A percentile compares a stretch with the other conserved stretches of the same genome.
These are phyloP conservation scores for Proteromonas lacertae DNA, from an alignment of 352 stramenopile species.

Conservation along the genomic window DNA sequence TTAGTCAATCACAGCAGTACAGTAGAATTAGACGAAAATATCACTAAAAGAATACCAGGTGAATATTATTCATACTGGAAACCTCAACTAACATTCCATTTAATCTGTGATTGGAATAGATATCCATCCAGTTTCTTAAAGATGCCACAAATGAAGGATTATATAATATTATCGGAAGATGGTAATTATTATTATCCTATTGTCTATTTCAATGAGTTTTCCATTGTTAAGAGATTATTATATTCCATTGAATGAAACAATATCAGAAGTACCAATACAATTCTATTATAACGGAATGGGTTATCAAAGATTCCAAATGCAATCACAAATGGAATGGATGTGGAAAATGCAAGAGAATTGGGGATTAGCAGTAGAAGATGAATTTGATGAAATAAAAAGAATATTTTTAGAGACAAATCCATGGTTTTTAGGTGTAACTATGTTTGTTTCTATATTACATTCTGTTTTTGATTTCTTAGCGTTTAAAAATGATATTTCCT, in stretches of 20 bases:
- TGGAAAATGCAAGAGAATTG: not conserved
- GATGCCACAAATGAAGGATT: not conserved
- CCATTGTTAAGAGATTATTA: not conserved
- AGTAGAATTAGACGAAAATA: not conserved
- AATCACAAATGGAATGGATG: not conserved
- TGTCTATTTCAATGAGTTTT: not conserved
- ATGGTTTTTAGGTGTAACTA: constrained; percentile 55
- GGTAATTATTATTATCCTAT: not conserved
- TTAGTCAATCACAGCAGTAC: not conserved
- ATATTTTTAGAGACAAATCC: constrained; percentile 79
- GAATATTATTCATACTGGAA: not conserved
- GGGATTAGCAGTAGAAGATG: not conserved
- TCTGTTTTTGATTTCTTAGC: constrained; percentile 80
- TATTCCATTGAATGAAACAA: not conserved
- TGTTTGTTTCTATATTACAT: constrained; percentile 67
- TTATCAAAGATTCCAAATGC: not conserved
- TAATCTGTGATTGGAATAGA: too few species aligned
- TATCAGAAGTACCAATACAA: not conserved
- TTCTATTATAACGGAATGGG: not conserved
- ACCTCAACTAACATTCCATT: too few species aligned
- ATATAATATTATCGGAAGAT: not conserved
- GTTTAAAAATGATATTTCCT: constrained; percentile 90
- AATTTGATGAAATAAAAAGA: constrained; percentile 1
- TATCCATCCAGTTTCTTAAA: not conserved
- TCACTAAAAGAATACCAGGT: not conserved